phyloP scores from a whole-genome alignment of 2,329 filamentous ascomycete genomes.

The Acrocalymma vagum region DNA sequence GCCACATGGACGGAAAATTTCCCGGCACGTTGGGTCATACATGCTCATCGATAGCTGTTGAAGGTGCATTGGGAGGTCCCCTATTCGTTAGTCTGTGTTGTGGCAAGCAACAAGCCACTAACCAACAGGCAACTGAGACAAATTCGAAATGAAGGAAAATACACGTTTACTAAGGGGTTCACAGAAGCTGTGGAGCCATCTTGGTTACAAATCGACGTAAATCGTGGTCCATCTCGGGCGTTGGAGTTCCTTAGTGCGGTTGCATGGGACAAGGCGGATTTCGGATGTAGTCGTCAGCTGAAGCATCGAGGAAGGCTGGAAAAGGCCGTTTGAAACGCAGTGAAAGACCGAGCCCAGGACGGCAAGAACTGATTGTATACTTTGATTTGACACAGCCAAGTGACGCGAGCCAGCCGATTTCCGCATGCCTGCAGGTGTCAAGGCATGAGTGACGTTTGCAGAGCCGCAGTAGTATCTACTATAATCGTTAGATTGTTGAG shows the following conservation, averaged over 20 bases:
- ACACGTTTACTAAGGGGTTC: too few relatives aligned
- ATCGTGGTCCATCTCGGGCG: too few relatives aligned
- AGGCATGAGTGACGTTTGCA: constrained; percentile 32
- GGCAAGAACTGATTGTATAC: too few relatives aligned
- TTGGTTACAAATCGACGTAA: too few relatives aligned
- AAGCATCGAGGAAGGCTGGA: too few relatives aligned
- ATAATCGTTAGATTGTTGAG: constrained; percentile 17
- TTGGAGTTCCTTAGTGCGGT: too few relatives aligned
- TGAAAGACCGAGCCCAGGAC: not conserved
- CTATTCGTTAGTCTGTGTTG: not conserved
- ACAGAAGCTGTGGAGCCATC: too few relatives aligned
- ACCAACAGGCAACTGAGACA: constrained; percentile 34
- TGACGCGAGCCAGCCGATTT: constrained; percentile 16
- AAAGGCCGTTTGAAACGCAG: not conserved
- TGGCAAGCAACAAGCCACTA: too few relatives aligned
- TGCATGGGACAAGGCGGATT: too few relatives aligned
- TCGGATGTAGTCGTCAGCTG: too few relatives aligned
- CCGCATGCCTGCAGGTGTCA: constrained; percentile 26
- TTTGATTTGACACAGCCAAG: too few relatives aligned
- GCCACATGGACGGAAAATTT: constrained; percentile 12
- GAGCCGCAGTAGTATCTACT: constrained; percentile 34
- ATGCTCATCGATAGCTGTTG: constrained; percentile 5
- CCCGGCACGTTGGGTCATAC: constrained; percentile 1
- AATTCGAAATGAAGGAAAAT: not conserved
- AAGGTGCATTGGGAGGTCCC: constrained; percentile 1